phyloP scores from a whole-genome alignment of 345 rosid genomes.

The Gossypium ekmanianum region DNA sequence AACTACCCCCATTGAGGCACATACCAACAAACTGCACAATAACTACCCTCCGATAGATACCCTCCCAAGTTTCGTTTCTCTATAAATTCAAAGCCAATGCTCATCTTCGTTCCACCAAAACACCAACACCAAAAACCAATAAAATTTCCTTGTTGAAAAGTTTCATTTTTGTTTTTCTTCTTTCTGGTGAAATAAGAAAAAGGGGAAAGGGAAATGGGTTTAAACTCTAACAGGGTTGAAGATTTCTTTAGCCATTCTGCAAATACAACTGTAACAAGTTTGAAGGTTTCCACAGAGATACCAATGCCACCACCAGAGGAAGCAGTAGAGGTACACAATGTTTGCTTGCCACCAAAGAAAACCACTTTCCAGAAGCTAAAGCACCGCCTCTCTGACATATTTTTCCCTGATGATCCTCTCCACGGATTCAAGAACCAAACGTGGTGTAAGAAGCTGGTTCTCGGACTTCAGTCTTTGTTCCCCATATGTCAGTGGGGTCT shows the following conservation, averaged over 20 bases:
- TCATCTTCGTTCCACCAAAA: constrained; percentile 6
- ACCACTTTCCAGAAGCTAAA: constrained; percentile 63
- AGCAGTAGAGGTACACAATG: constrained; percentile 51
- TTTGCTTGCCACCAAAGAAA: constrained; percentile 65
- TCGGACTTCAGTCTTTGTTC: constrained; percentile 65
- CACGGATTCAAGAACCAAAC: constrained; percentile 75
- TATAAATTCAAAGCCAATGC: constrained; percentile 29
- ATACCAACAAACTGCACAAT: background rate
- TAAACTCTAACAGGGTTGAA: constrained; percentile 47
- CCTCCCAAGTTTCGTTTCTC: background rate
- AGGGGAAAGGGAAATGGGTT: constrained; percentile 30
- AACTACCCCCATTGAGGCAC: background rate
- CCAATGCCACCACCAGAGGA: constrained; percentile 13
- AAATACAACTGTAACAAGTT: background rate
- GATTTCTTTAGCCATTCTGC: constrained; percentile 31
- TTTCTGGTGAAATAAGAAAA: background rate
- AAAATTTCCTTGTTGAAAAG: too few relatives aligned
- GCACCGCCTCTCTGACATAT: constrained; percentile 57
- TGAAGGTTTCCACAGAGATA: constrained; percentile 23
- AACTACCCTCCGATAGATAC: constrained; percentile 20
- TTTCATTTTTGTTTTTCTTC: background rate
- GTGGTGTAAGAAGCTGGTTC: constrained; percentile 43
- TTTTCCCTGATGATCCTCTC: constrained; percentile 97
- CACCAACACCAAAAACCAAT: background rate
- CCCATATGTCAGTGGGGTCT: constrained; percentile 86